phyloP scores from a whole-genome alignment of 1,139 yeast species.

The Blastobotrys petasosporus region DNA sequence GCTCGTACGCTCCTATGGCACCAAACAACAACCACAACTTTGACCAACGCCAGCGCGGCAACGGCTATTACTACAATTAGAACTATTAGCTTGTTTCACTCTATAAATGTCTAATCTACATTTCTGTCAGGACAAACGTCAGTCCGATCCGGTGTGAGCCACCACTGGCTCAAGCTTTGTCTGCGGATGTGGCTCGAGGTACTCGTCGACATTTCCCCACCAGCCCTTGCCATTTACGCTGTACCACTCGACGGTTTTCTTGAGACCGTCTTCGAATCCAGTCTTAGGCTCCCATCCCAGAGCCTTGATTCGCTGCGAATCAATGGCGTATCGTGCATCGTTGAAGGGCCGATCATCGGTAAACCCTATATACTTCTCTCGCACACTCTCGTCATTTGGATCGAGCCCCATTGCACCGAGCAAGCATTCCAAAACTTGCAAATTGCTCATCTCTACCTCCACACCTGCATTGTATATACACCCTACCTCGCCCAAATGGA shows the following conservation, averaged over 20 bases:
- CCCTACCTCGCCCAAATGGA: conserved; percentile 34
- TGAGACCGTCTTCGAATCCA: conserved; percentile 37
- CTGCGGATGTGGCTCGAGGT: conserved; percentile 27
- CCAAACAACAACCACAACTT: too few species aligned
- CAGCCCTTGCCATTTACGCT: conserved; percentile 25
- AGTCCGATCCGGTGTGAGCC: too few species aligned
- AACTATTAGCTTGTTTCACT: too few species aligned
- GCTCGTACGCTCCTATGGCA: too few species aligned
- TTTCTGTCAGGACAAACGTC: too few species aligned
- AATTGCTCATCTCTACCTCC: conserved; percentile 42
- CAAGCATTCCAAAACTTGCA: conserved; percentile 30
- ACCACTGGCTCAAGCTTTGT: conserved; percentile 10
- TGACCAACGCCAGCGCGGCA: too few species aligned
- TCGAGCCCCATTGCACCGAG: conserved; percentile 29
- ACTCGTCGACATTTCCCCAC: conserved; percentile 30
- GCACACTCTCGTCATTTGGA: conserved; percentile 14
- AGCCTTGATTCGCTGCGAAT: conserved; percentile 33
- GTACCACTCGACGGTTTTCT: conserved; percentile 35
- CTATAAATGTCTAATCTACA: too few species aligned
- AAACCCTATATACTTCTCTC: conserved; percentile 29
- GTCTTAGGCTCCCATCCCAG: conserved; percentile 48
- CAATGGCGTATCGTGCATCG: conserved; percentile 44
- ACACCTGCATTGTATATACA: conserved; percentile 47
- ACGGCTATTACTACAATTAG: too few species aligned
- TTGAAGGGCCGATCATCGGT: conserved; percentile 48